Conservation (phyloP, 331 rosid genomes). For the Stylosanthes scabra region DNA sequence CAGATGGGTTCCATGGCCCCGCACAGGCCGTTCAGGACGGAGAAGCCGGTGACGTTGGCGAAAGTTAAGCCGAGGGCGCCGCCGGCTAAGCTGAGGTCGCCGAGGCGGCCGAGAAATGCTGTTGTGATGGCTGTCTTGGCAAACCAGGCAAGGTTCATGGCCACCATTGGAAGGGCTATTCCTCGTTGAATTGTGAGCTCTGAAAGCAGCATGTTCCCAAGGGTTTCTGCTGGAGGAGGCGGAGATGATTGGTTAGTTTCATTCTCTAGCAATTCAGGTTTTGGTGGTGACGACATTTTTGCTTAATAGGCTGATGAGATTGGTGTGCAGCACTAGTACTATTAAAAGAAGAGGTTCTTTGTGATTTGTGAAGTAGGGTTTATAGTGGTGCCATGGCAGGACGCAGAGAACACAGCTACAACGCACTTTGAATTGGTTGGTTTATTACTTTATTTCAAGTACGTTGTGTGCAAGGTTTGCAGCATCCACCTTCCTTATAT, state of each 20-base stretch:
- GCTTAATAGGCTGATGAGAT: constrained; percentile 34
- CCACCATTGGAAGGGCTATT: constrained; percentile 63
- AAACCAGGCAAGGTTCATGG: constrained; percentile 69
- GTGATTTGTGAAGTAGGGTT: background rate
- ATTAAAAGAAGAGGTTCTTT: no score
- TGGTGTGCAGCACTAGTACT: background rate
- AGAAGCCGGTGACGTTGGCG: constrained; percentile 83
- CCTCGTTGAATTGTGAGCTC: constrained; percentile 59
- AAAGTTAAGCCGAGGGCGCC: constrained; percentile 72
- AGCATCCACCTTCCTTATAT: no score
- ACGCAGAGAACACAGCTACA: no score
- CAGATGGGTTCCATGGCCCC: constrained; percentile 81
- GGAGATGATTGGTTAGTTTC: constrained; percentile 14
- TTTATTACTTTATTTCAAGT: no score
- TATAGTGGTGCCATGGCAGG: no score
- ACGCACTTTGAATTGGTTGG: no score
- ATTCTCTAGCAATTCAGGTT: constrained; percentile 35
- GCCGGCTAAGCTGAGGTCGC: constrained; percentile 66
- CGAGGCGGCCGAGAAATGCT: constrained; percentile 64
- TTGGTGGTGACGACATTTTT: constrained; percentile 48
- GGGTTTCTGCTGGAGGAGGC: constrained; percentile 4
- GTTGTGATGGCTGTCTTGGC: constrained; percentile 66
- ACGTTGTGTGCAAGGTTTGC: no score
- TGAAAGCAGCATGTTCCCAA: constrained; percentile 32
- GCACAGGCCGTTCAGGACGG: constrained; percentile 68